A percentile compares a stretch with the other conserved stretches of the same genome.
Conservation (phyloP, 768 basidiomycete genomes). For the Auricularia sp. region DNA sequence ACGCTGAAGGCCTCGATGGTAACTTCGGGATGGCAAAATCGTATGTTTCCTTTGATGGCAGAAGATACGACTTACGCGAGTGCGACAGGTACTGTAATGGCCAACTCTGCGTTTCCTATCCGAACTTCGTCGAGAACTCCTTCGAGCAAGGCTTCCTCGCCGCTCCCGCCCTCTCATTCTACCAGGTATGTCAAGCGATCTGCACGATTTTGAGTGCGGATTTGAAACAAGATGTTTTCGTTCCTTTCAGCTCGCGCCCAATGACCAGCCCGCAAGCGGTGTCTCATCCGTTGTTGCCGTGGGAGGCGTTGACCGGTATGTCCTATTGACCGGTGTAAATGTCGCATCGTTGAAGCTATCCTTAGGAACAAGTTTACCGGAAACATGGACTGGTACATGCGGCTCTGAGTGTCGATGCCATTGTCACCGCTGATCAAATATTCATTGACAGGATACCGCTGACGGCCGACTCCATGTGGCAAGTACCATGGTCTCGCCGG, state of each 20-base stretch:
- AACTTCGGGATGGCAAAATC: slow-evolving; percentile 6
- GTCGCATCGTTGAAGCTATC: neutral
- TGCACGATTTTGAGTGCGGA: neutral
- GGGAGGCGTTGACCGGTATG: slow-evolving; percentile 2
- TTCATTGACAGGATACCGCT: slow-evolving; percentile 3
- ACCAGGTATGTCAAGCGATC: neutral
- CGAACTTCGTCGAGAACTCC: slow-evolving; percentile 5
- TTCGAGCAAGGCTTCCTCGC: slow-evolving; percentile 3
- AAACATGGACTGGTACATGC: slow-evolving; percentile 3
- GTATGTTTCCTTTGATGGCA: neutral
- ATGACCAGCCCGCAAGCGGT: neutral
- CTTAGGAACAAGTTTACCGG: slow-evolving; percentile 6
- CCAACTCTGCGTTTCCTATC: neutral
- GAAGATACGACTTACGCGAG: neutral
- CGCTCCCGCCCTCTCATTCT: slow-evolving; percentile 4
- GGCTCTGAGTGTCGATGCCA: no score
- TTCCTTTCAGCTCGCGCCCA: neutral
- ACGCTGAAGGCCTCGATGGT: neutral
- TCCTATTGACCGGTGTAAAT: neutral
- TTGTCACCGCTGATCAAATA: neutral
- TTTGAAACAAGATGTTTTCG: neutral
- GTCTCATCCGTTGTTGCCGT: slow-evolving; percentile 1
- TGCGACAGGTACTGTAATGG: neutral
- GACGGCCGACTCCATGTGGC: slow-evolving; percentile 3
- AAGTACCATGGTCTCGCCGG: neutral